Base-by-base conservation (phyloP, 495 filamentous ascomycete genomes). In the Neurospora sp. region DNA sequence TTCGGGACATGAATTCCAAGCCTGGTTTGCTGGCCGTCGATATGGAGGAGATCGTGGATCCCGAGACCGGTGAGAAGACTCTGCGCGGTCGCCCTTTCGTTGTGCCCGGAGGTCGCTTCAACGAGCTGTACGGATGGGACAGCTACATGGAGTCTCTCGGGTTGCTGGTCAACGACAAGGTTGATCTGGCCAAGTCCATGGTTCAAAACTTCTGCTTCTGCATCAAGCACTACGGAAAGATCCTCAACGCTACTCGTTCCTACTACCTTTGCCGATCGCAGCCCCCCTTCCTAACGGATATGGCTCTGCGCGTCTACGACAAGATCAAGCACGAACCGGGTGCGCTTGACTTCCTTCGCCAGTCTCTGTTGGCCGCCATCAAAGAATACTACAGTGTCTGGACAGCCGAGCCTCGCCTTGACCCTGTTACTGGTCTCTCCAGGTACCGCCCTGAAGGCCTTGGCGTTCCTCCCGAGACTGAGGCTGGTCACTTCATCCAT, bases 181-280 rank as follows among this genome's bases (percentile, higher is more conserved):
- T 91, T 42, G 87, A 97, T 77, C 83, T 99, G 45, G 93, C 92
- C 71, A 96, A 97, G 82, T 87, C 91, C 35, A 98, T 98, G 93
- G 93, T 98, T 40, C 82, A 88, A 75, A 95, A 99, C 82, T 98
- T 98, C 81, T 94, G 92, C 81, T 99, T 99, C 83, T 94, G 93
- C 83, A 98, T 99, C 82, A 90, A 93, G 81, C 96, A 99, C 81
- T 99, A 99, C 79, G 95, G 93, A 71, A 99, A 98, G 83, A 95
- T 98, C 72, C 89, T 98, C 74, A 99, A 98, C 81, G 96, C 96
- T 22, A 99, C 96, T 39, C 90, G 96, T 42, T 92, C 94, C 10
- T 99, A 99, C 86, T 98, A 98, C 77, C 89, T 98, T 45, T 90
- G 88, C 65, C 90, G 96, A 70, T 96, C 96, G 0, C 96, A 99